Conservation (phyloP, 129 eudicot genomes). For the Calendula officinalis region DNA sequence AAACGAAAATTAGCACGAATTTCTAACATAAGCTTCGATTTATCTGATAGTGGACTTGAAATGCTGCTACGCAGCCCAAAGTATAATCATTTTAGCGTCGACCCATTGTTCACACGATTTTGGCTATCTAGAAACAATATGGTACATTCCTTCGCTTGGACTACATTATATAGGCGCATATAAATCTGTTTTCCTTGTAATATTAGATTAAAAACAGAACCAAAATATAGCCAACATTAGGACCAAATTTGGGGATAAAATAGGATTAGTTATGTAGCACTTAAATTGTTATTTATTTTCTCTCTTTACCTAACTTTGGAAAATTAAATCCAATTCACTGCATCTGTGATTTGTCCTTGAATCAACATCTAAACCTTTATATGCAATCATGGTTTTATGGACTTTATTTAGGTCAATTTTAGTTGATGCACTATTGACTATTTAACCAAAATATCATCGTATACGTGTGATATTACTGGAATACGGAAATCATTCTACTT, state of each 20-base stretch:
- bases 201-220: neutral
- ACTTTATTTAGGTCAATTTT: conserved; percentile 7
- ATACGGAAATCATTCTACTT: neutral
- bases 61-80: no score
- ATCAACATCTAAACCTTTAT: conserved; percentile 19
- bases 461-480: neutral
- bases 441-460: neutral
- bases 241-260: conserved; percentile 15
- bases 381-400: conserved; percentile 2
- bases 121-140: no score
- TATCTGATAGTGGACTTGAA: no score
- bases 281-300: neutral
- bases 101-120: no score
- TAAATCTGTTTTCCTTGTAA: neutral
- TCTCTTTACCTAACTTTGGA: neutral
- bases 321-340: conserved; percentile 2
- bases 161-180: no score
- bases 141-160: no score
- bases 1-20: no score
- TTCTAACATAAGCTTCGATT: no score
- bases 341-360: conserved; percentile 1
- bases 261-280: conserved; percentile 14
- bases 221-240: neutral
- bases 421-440: conserved; percentile 5
- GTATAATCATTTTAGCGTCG: no score